Base-by-base conservation (phyloP, 1,284 basidiomycete genomes). In the Apiotrichum mycotoxinovorans region DNA sequence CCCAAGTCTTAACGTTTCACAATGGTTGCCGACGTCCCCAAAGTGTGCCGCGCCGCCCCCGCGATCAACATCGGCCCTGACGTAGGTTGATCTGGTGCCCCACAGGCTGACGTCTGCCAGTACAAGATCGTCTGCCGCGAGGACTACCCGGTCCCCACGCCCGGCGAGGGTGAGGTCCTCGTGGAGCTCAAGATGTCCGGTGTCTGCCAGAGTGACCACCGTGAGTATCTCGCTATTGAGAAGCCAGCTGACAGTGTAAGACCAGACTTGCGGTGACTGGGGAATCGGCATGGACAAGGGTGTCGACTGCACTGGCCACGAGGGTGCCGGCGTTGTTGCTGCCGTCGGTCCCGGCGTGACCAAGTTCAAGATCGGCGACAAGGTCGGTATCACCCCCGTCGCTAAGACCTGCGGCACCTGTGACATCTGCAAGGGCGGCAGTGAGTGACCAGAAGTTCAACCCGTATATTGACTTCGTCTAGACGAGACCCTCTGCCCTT, bases 191-290 rank as follows among this genome's bases (percentile, higher is more conserved):
- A 58, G 54, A 37, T 52, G 33, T 56, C 44, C 8, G 60, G 60
- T 33, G 44, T 62, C 41, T 62, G 60, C 60, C 60, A 62, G 57
- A 49, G 44, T 26, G 60, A 62, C 60, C 54, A 58, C 57, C 60
- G 60, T 61, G 47, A 61, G 60, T 60, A 12, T 18, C 12, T 22
- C 8, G 7, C 25, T 4, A 9, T 17, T 34, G 30, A 17, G 20
- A 7, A 18, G 18, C 15, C 20, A 40, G 48, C 30, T 37, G 4
- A 41, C 35, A 15, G 2, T 20, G 3, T 50, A n/a, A 61, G 60
- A 61, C 53, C 40, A 50, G 23, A 40, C 57, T 22, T 37, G 34
- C 17, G 60, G 60, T 34, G 60, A 61, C 60, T 61, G 60, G 60
- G 48, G 56, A 4, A 35, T 58, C 17, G 37, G 8, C 9, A 43